Percentiles rank a stretch among this genome's conserved stretches.
Conservation (phyloP, 352 stramenopile species). For the Pythium dissotocum region DNA sequence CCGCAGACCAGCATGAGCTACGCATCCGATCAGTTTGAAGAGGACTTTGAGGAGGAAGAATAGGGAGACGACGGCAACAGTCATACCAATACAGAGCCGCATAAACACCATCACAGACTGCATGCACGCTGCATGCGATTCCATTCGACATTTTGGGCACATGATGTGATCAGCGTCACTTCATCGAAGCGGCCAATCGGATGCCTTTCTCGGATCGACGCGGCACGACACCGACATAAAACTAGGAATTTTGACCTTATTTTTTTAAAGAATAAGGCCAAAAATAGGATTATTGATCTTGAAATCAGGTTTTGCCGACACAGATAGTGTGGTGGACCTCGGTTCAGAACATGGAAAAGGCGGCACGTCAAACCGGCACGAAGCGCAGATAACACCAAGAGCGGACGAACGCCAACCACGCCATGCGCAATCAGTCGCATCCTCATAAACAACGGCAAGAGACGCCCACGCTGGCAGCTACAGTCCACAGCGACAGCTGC, state of each 20-base stretch:
- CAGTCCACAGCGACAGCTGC: background rate
- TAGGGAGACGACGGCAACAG: constrained; percentile 1
- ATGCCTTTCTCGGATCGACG: background rate
- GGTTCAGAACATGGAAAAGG: constrained; percentile 3
- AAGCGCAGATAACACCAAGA: background rate
- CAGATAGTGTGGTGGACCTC: background rate
- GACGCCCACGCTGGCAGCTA: no score
- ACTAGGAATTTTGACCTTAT: constrained; percentile 8
- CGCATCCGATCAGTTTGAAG: constrained; percentile 61
- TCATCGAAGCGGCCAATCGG: constrained; percentile 5
- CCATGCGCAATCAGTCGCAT: constrained; percentile 3
- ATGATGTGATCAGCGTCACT: no score
- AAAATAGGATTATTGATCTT: background rate
- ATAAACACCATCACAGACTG: background rate
- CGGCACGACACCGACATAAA: background rate
- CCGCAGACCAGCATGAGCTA: constrained; percentile 66
- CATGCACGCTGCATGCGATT: background rate
- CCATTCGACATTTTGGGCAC: background rate
- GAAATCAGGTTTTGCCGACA: background rate
- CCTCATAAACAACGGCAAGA: background rate
- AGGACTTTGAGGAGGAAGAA: constrained; percentile 42
- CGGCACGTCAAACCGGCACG: background rate
- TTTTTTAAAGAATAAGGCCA: no score
- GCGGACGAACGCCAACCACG: background rate
- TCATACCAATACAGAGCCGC: background rate